phyloP scores from a whole-genome alignment of 805 yeast species.

The Candida chilensis region DNA sequence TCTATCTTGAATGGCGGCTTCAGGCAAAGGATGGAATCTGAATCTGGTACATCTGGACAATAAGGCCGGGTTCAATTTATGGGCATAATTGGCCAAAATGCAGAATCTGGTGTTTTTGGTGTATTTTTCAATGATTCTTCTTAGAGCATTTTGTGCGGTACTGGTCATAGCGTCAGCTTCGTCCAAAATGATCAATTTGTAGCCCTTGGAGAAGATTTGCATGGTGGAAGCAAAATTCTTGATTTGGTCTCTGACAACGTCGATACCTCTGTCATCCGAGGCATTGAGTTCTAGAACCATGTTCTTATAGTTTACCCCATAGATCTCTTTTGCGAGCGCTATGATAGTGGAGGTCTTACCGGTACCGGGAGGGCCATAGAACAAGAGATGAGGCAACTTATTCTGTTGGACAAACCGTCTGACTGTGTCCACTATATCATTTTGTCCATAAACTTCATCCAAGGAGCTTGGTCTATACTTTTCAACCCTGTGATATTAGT shows the following conservation, averaged over 20 bases:
- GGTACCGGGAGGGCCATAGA: conserved; percentile 95
- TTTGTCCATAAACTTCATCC: conserved; percentile 89
- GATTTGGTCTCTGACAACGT: conserved; percentile 95
- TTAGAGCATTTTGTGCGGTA: conserved; percentile 75
- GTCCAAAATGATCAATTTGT: conserved; percentile 85
- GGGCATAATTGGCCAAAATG: conserved; percentile 91
- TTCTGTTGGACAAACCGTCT: conserved; percentile 78
- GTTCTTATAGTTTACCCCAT: conserved; percentile 71
- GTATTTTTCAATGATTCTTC: conserved; percentile 84
- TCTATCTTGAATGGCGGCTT: conserved; percentile 59
- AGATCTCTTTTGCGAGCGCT: conserved; percentile 81
- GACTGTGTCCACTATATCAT: conserved; percentile 77
- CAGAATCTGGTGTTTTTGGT: conserved; percentile 94
- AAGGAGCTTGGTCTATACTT: conserved; percentile 83
- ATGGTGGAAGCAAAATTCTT: conserved; percentile 93
- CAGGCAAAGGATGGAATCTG: conserved; percentile 76
- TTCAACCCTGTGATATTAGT: conserved; percentile 54
- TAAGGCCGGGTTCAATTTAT: conserved; percentile 91
- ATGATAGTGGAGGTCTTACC: conserved; percentile 87
- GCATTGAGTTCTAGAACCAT: conserved; percentile 96
- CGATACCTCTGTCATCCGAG: conserved; percentile 95
- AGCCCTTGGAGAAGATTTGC: conserved; percentile 82
- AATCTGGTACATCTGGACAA: conserved; percentile 92
- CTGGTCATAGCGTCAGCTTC: conserved; percentile 95
- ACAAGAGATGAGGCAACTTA: conserved; percentile 80